Evolutionary conservation across 305 asterid species (phyloP), one percentile per base, ranked within the genome.

Genomic region (Fraxinus greggii): DNA sequence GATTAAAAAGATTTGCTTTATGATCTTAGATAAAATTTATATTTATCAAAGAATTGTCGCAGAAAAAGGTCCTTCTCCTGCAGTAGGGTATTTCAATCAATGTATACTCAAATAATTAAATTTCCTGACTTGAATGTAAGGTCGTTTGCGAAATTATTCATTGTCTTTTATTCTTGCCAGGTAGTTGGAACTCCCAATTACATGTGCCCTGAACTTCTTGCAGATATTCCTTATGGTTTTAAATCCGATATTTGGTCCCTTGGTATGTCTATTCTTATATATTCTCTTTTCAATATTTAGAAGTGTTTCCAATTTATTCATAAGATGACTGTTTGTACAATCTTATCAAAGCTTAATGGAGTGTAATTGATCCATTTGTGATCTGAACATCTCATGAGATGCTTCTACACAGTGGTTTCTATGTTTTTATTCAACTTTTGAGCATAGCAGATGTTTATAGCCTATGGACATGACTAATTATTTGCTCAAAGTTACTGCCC

Each of bases 111-210:
- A 81, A 70, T 72, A 33, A 72, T 72, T 33, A n/a, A 17, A 72
- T 72, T 72, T 9, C 23, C 59, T 32, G 75, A 78, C 80, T 81
- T 23, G 24, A 73, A 77, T 77, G 32, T 56, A 78, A 82, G 72
- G 70, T 35, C 45, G 35, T 81, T 69, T 26, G 72, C 26, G 2
- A 70, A 70, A 23, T 19, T 17, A 72, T 32, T 72, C 26, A 32
- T 36, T 26, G 48, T 70, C 76, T 83, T 81, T 65, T 81, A 83
- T 54, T 78, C 75, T 61, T 74, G 69, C 13, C 89, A 96, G 99
- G 98, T 96, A 8, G 99, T 96, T 84, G 99, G 99, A 88, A 96
- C 99, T 87, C 99, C 99, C 36, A 96, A 94, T 88, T 96, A 96
- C 92, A 96, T 96, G 99, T 96, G 99, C 84, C 99, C 99, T 2